Evolutionary conservation across 441 rosid genomes (phyloP).

Genomic region (Mallotus japonicus): DNA sequence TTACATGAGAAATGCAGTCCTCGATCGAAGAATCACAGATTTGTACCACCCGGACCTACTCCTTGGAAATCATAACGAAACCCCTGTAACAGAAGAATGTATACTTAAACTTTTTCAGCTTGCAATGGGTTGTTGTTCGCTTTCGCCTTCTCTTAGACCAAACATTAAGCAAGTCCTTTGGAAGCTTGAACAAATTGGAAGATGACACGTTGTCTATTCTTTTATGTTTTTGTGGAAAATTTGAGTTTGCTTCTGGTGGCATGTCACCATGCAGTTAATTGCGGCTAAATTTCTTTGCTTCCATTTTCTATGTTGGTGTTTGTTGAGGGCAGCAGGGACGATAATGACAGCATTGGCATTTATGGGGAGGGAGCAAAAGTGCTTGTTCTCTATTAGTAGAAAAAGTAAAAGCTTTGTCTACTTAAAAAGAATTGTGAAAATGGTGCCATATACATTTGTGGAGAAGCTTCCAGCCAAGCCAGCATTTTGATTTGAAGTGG

Average conservation of each 20-base stretch:
- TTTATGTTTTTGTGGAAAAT: neutral
- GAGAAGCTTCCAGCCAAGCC: conserved; percentile 18
- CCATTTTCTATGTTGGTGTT: conserved; percentile 6
- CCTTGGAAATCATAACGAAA: conserved; percentile 30
- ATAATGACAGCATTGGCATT: conserved; percentile 14
- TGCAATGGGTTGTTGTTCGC: conserved; percentile 85
- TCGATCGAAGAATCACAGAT: conserved; percentile 57
- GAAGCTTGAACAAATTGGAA: conserved; percentile 67
- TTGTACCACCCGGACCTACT: conserved; percentile 65
- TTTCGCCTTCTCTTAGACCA: conserved; percentile 80
- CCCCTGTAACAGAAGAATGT: conserved; percentile 48
- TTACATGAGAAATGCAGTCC: conserved; percentile 58
- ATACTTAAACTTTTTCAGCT: conserved; percentile 66
- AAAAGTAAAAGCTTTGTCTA: conserved; percentile 13
- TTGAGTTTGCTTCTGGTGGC: conserved; percentile 16
- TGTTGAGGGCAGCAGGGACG: conserved; percentile 5
- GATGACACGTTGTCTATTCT: conserved; percentile 19
- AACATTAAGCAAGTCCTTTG: conserved; percentile 56
- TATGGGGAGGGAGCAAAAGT: conserved; percentile 7
- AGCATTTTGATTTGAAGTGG: conserved; percentile 13
- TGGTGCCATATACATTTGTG: conserved; percentile 15
- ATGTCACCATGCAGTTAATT: conserved; percentile 20
- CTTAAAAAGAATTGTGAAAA: conserved; percentile 15
- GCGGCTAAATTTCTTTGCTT: conserved; percentile 15
- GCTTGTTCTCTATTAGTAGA: conserved; percentile 11